Conservation (phyloP, 768 basidiomycete genomes). For the Rhizopogon vesiculosus region DNA sequence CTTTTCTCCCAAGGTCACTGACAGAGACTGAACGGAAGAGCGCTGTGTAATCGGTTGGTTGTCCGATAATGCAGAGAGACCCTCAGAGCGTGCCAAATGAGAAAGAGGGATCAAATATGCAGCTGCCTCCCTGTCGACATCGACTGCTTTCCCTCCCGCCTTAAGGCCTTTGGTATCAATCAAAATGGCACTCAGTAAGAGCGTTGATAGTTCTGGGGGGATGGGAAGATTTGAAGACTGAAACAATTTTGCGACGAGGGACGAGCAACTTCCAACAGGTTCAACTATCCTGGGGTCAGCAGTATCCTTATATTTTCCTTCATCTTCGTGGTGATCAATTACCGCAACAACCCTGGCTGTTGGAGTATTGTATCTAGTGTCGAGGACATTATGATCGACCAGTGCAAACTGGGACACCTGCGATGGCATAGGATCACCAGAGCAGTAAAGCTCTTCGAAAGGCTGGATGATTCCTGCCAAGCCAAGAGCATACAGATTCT, state of each 20-base stretch:
- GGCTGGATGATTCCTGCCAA: not conserved
- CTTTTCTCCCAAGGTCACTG: conserved; percentile 37
- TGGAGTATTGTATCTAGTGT: conserved; percentile 33
- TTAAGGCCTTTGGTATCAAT: conserved; percentile 86
- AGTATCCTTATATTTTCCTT: conserved; percentile 54
- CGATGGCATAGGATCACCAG: conserved; percentile 50
- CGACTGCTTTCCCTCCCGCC: conserved; percentile 69
- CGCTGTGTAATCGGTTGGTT: conserved; percentile 1
- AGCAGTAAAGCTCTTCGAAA: conserved; percentile 55
- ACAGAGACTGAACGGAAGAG: conserved; percentile 44
- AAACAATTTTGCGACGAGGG: conserved; percentile 46
- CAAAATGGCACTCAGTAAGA: conserved; percentile 77
- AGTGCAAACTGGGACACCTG: conserved; percentile 60
- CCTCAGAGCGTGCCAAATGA: conserved; percentile 29
- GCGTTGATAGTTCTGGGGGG: conserved; percentile 61
- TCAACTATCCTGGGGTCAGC: conserved; percentile 65
- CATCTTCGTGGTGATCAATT: conserved; percentile 92
- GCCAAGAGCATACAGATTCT: not conserved
- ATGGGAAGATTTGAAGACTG: conserved; percentile 19
- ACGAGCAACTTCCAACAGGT: conserved; percentile 76
- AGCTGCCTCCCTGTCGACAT: conserved; percentile 60
- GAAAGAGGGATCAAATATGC: conserved; percentile 59
- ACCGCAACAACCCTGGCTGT: conserved; percentile 62
- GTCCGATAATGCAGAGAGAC: conserved; percentile 25
- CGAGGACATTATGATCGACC: conserved; percentile 87